Conservation (phyloP, 2,329 filamentous ascomycete genomes). For the Penicillium thymicola region DNA sequence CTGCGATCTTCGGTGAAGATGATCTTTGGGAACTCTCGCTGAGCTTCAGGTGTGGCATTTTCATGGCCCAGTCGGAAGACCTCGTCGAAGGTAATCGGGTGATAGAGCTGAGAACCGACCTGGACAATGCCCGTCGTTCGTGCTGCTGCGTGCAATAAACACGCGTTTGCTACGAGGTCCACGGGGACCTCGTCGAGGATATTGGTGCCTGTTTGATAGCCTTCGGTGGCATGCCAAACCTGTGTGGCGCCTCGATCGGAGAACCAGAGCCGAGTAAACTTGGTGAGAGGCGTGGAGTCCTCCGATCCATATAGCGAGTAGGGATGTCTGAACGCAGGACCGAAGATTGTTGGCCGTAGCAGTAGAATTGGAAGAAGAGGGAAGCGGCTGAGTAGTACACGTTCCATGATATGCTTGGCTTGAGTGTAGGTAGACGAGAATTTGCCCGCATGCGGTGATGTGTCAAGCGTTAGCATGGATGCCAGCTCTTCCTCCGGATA, state of each 20-base stretch:
- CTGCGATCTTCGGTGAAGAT: constrained; percentile 29
- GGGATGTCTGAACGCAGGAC: constrained; percentile 28
- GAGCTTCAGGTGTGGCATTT: constrained; percentile 22
- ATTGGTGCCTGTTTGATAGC: constrained; percentile 28
- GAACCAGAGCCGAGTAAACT: constrained; percentile 28
- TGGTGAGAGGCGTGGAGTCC: constrained; percentile 31
- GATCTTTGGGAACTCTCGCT: constrained; percentile 24
- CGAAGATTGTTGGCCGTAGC: constrained; percentile 33
- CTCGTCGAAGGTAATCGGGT: constrained; percentile 29
- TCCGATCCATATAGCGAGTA: constrained; percentile 32
- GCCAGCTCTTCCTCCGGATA: constrained; percentile 30
- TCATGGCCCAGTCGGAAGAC: constrained; percentile 19
- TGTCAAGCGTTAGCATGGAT: constrained; percentile 18
- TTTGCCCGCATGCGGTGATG: constrained; percentile 15
- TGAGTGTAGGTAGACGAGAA: constrained; percentile 33
- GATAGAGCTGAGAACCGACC: constrained; percentile 29
- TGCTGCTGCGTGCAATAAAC: constrained; percentile 30
- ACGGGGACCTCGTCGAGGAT: constrained; percentile 34
- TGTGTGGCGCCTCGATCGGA: constrained; percentile 26
- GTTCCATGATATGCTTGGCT: constrained; percentile 33
- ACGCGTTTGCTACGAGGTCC: constrained; percentile 34
- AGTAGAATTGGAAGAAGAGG: constrained; percentile 29
- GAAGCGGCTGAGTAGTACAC: constrained; percentile 26
- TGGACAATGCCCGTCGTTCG: constrained; percentile 31
- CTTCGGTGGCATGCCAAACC: constrained; percentile 30